Evolutionary conservation across 495 filamentous ascomycete species (phyloP).

Genomic region (Penicillium psychrofluorescens): DNA sequence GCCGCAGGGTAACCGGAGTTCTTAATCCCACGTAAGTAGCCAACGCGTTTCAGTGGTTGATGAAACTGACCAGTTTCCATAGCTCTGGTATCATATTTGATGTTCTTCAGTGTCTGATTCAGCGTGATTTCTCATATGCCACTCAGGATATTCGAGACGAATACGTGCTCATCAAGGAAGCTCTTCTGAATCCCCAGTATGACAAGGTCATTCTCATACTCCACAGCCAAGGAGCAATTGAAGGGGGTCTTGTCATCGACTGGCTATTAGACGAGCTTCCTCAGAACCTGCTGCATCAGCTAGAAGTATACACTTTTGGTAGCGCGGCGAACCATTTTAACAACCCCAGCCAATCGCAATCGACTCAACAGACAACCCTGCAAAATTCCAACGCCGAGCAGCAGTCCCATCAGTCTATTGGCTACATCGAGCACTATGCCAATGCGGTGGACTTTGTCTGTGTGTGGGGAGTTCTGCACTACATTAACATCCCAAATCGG

Average conservation of each 20-base stretch:
- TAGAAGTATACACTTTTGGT: slow-evolving; percentile 85
- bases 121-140: slow-evolving; percentile 66
- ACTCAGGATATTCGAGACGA: slow-evolving; percentile 58
- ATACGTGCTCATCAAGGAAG: slow-evolving; percentile 21
- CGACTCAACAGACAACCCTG: too few relatives aligned
- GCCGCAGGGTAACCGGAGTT: slow-evolving; percentile 67
- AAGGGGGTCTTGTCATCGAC: slow-evolving; percentile 67
- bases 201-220: slow-evolving; percentile 70
- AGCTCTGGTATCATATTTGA: slow-evolving; percentile 62
- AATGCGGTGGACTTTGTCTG: slow-evolving; percentile 72
- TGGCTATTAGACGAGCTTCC: slow-evolving; percentile 73
- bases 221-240: slow-evolving; percentile 79
- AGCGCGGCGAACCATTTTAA: slow-evolving; percentile 85
- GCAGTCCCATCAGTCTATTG: slow-evolving; percentile 33
- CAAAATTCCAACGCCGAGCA: not conserved
- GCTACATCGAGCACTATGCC: slow-evolving; percentile 80
- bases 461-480: slow-evolving; percentile 67
- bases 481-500: slow-evolving; percentile 38
- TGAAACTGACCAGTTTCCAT: not conserved
- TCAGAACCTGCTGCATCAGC: slow-evolving; percentile 53
- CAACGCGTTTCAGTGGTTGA: not conserved
- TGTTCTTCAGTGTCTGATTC: slow-evolving; percentile 66
- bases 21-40: slow-evolving; percentile 63
- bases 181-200: slow-evolving; percentile 35
- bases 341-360: slow-evolving; percentile 37